Base-by-base conservation (phyloP, 208 protist genomes). In the Willaertia magna region DNA sequence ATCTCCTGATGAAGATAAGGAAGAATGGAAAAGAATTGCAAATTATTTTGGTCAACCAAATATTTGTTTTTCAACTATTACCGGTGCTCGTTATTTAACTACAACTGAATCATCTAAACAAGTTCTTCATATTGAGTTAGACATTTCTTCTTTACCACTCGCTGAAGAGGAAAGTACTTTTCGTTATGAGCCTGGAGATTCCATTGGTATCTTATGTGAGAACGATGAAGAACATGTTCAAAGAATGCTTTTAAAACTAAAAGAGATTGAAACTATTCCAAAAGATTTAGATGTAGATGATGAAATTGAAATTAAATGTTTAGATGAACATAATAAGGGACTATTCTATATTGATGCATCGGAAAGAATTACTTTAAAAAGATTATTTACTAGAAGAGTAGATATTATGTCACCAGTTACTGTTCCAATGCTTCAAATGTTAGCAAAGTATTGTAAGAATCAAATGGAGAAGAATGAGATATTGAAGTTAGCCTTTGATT, bases 151-250 rank as follows among this genome's bases (percentile, higher is more conserved):
- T 34, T 16, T 26, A 34, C 55, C 55, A 34, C 26, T 67, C 22
- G 34, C 26, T 67, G 22, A 67, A 34, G 55, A 67, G 1, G 39
- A 43, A 9, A 20, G 20, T 40, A 20, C n/a, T 44, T n/a, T 83
- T 42, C 76, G 88, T 51, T 94, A 91, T 91, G 4, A 42, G 4
- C 92, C 93, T 3, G 93, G 93, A 18, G 91, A 94, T 85, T 88
- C 91, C 0, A 88, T 94, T 42, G 76, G 88, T 22, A 79, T 94
- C 26, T 59, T 91, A 34, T 91, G 91, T 22, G 81, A 87, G 0
- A 94, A 94, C 79, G 86, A 88, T 47, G 14, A 74, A 16, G 79
- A 40, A 0, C 59, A 83, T 22, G 93, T 94, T 43, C 86, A 91
- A 12, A 59, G 34, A 22, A 67, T 94, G 44, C 85, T 94, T 39